Evolutionary conservation across 345 rosid species (phyloP), one percentile per base, ranked within the genome.

Genomic region (Lumnitzera racemosa): DNA sequence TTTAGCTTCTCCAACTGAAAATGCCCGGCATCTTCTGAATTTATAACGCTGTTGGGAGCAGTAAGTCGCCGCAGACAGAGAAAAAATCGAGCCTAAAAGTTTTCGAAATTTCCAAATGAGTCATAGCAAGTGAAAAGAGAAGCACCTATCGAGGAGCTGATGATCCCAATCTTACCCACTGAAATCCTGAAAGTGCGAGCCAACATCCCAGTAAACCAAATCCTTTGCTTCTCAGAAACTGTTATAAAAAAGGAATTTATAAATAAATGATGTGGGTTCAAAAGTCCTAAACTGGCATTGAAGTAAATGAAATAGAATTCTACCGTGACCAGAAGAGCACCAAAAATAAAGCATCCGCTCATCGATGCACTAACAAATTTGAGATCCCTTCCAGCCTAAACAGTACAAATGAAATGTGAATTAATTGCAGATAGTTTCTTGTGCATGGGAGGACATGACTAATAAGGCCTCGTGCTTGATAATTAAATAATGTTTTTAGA

Each of bases 381-480:
- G 62, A 90, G 89, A 69, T 94, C 99, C 64, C 97, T 77, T 63
- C 96, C 96, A 10, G 99, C 99, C 99, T 94, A 36, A 0, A 36
- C 43, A 36, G 43, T 9, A 36, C 43, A 9, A 36, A 5, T 36
- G 10, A 36, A 36, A 36, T 7, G 43, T 36, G 43, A 36, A 36
- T 36, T 36, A 36, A 36, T 36, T 9, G 11, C 10, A 36, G 43
- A 36, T 2, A 36, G 43, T 9, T 36, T 36, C 43, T 36, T 36
- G 9, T 36, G 43, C 3, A 36, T 36, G 4, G 11, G 7, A 36
- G 43, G 11, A 36, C 10, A 36, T 36, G 43, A 36, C 43, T 36
- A 36, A 36, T 36, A 36, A 5, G 43, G 6, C 43, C 31, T 36
- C 11, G 43, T 36, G 20, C 20, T 20, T 20, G 20, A 20, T 20